A percentile compares a stretch with the other conserved stretches of the same genome.
Evolutionary conservation across 441 rosid species (phyloP).

Genomic region (Erodium trifolium): DNA sequence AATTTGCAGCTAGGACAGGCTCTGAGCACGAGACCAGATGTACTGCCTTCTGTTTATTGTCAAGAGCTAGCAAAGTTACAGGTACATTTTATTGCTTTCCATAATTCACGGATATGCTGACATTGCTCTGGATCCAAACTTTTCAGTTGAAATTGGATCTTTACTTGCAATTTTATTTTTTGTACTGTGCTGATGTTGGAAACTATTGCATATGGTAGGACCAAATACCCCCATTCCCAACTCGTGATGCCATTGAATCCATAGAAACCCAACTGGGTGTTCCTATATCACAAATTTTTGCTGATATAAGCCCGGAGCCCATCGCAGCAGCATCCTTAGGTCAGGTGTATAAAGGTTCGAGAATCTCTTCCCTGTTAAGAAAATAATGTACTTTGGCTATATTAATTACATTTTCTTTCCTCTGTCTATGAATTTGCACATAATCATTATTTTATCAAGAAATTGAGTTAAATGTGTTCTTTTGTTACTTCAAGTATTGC

Average conservation of each 20-base stretch:
- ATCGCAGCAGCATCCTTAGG: constrained; percentile 96
- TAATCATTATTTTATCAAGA: constrained; percentile 10
- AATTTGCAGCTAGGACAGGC: constrained; percentile 93
- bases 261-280: constrained; percentile 79
- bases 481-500: constrained; percentile 50
- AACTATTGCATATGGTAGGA: constrained; percentile 45
- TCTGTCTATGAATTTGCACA: constrained; percentile 8
- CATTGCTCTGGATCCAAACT: background rate
- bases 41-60: constrained; percentile 75
- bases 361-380: constrained; percentile 22
- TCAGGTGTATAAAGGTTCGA: constrained; percentile 95
- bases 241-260: constrained; percentile 59
- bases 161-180: constrained; percentile 9
- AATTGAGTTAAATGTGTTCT: constrained; percentile 25
- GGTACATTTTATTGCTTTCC: constrained; percentile 31
- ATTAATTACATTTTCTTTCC: constrained; percentile 11
- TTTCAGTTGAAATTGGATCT: constrained; percentile 5
- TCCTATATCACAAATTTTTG: constrained; percentile 61
- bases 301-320: constrained; percentile 85
- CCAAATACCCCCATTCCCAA: constrained; percentile 92
- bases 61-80: constrained; percentile 94
- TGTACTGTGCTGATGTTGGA: constrained; percentile 15
- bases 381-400: constrained; percentile 9
- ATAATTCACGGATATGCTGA: background rate
- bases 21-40: constrained; percentile 93